Evolutionary conservation across 768 basidiomycete genomes (phyloP).

Genomic region (Termitomyces eurrhizus): DNA sequence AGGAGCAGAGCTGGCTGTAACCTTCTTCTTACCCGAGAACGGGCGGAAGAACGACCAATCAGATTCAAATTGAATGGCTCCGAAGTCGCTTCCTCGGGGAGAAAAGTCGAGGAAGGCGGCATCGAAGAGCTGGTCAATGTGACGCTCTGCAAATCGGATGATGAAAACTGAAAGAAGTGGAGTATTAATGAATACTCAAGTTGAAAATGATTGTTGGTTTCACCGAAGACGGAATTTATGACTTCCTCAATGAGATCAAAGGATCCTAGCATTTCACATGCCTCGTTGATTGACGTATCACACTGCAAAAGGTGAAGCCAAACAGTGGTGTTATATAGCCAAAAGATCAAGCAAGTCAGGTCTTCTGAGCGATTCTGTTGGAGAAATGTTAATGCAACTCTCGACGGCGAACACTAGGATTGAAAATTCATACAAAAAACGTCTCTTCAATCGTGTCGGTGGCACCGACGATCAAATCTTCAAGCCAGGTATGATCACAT

Average conservation of each 20-base stretch:
- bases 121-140: constrained; percentile 86
- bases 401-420: neutral
- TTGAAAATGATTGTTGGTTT: constrained; percentile 11
- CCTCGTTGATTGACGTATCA: constrained; percentile 71
- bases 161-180: constrained; percentile 68
- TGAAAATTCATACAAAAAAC: constrained; percentile 69
- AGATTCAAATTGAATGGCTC: constrained; percentile 87
- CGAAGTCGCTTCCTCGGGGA: constrained; percentile 73
- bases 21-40: constrained; percentile 62
- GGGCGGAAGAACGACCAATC: constrained; percentile 92
- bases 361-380: constrained; percentile 78
- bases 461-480: constrained; percentile 87
- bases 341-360: constrained; percentile 83
- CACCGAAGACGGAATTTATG: constrained; percentile 92
- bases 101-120: constrained; percentile 78
- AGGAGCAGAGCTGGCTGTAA: constrained; percentile 24
- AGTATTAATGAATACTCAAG: constrained; percentile 7
- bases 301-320: constrained; percentile 91
- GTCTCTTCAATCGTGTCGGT: constrained; percentile 90
- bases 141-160: constrained; percentile 86
- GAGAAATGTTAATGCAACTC: constrained; percentile 10
- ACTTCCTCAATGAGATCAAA: constrained; percentile 88
- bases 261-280: constrained; percentile 81
- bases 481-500: constrained; percentile 90
- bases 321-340: constrained; percentile 89